Evolutionary conservation across 306 rosid species (phyloP), one percentile per base, ranked within the genome.

Genomic region (Prunus armeniaca): DNA sequence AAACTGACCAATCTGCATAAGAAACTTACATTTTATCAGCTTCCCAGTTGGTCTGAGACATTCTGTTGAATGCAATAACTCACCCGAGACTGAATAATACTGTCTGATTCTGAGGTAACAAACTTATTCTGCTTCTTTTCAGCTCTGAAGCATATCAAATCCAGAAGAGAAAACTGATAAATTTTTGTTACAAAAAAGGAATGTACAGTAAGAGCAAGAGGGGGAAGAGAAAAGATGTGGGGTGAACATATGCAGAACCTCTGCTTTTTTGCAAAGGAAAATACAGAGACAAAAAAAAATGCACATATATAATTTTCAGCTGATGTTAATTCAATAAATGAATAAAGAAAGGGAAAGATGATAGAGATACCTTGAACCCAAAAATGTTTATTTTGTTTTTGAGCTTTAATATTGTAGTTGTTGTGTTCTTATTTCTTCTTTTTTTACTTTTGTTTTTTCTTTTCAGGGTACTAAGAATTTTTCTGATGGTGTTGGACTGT

Each of bases 1-100:
- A 55, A 76, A 56, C 20, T 14, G n/a, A 27, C 46, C 55, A 71
- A 43, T 17, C 47, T 51, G 81, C 20, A 67, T n/a, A 13, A 65
- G 19, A 73, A 71, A 78, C 91, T 88, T 86, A 89, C 99, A 96
- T 96, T 88, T 96, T 96, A 86, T 96, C 99, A 79, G 99, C 99
- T 89, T 96, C 99, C 99, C 99, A 96, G 91, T 92, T 92, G 69
- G 99, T 96, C 71, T 96, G 99, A 89, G 99, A 91, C 99, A 96
- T 96, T 85, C 56, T 88, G 80, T 28, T 6, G 52, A 75, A 81
- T 78, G 49, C 57, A 81, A 65, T 30, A 55, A 58, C 73, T 75
- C 76, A 70, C 55, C 47, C 63, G 30, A 76, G 15, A 71, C 65
- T 58, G 57, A 50, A 81, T 49, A 74, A 76, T 57, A 79, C 67